A percentile compares a stretch with the other conserved stretches of the same genome.
Evolutionary conservation across 352 stramenopile species (phyloP).

Genomic region (Pythium sp.): DNA sequence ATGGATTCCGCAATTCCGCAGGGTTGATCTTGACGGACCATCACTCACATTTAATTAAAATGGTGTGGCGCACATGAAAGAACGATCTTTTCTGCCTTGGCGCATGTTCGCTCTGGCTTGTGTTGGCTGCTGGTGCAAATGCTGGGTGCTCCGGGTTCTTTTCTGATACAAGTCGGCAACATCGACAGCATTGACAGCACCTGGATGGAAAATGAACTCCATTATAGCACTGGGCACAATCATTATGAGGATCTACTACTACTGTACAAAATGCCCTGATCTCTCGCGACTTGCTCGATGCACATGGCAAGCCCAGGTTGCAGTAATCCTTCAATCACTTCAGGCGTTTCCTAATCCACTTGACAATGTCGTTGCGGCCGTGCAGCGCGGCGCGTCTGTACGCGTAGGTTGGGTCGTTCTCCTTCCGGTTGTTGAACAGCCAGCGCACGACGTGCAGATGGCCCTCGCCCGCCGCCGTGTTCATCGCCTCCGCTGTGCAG

Average conservation of each 20-base stretch:
- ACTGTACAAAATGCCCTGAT: not conserved
- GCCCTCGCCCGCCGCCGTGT: conserved; percentile 14
- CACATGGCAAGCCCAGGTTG: not conserved
- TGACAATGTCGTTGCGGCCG: conserved; percentile 14
- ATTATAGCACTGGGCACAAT: too few species aligned
- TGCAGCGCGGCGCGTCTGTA: conserved; percentile 6
- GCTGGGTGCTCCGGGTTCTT: too few species aligned
- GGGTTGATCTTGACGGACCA: conserved; percentile 9
- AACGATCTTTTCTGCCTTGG: not conserved
- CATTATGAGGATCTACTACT: too few species aligned
- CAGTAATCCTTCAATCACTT: not conserved
- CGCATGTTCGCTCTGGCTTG: not conserved
- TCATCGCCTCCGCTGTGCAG: conserved; percentile 13
- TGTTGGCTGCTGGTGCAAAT: too few species aligned
- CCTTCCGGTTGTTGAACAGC: conserved; percentile 15
- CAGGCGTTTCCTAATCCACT: conserved; percentile 15
- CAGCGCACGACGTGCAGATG: conserved; percentile 12
- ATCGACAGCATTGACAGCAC: too few species aligned
- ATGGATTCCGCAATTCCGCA: not conserved
- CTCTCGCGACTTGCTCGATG: not conserved
- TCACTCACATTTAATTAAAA: not conserved
- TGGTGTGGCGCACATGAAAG: not conserved
- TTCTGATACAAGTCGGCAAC: too few species aligned
- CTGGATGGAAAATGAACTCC: too few species aligned
- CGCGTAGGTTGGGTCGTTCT: conserved; percentile 8